Evolutionary conservation across 805 yeast genomes (phyloP), one percentile per base, ranked within the genome.

Genomic region (Vanderwaltozyma polyspora): DNA sequence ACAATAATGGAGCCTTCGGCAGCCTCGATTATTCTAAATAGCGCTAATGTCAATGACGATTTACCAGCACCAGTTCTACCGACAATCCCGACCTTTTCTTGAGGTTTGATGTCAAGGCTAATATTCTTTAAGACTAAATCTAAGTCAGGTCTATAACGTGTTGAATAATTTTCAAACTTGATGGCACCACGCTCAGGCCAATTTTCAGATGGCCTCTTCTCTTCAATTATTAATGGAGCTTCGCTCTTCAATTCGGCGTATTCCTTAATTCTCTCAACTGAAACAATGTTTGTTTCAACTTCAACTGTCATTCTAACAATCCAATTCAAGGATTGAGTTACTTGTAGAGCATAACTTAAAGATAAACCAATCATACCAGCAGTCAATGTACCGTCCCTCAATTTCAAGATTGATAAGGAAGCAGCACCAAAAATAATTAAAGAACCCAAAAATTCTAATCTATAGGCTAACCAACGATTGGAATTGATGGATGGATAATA

Each of bases 251-350:
- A 64, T n/a, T 63, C 58, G 25, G 94, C 73, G 57, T 87, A 89
- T 57, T 89, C 98, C 59, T 83, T 68, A 35, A 89, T 77, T 62
- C 98, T 77, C 64, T 89, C 98, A 29, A 93, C 95, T 14, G 94
- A 82, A 25, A 91, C 98, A 63, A 91, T 87, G 59, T 86, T 89
- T 10, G 96, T 86, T 60, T 91, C 98, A 30, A 91, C 95, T 49
- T 91, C 98, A 29, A 91, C 98, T 0, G 96, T 84, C 97, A 87
- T 89, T 63, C 99, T 74, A 21, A 91, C 97, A 60, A 91, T 85
- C 96, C 96, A 89, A 59, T 86, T 89, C 60, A 91, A 70, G 0
- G 95, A 72, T 60, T 86, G 95, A 0, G 99, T 91, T 40, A 87
- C 72, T 58, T 85, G 94, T 42, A 91, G 67, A 2, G 98, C 89